Base-by-base conservation (phyloP, 345 rosid species). In the Moricandia arvensis region DNA sequence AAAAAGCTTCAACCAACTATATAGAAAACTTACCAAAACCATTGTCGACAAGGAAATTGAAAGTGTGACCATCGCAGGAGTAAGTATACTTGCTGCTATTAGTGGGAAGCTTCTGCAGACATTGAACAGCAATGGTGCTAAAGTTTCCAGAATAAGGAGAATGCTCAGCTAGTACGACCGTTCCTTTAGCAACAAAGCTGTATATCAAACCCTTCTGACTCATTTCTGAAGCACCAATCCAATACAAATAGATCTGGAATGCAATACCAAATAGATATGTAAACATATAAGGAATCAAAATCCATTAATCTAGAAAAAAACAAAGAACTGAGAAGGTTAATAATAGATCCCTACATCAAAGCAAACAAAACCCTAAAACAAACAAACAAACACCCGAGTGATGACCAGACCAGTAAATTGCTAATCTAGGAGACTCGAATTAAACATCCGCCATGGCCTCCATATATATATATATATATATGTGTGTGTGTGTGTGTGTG, bases 71-170 rank as follows among this genome's bases (percentile, higher is more conserved):
- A 54, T 96, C 99, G 34, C 97, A 90, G 11, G 99, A 90, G 77
- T 86, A 95, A 4, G 97, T 90, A 79, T 85, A 90, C 87, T 95
- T 95, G 98, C 87, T 90, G 86, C 98, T 93, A 80, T 87, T 87
- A 0, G 89, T 85, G 38, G 99, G 96, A 59, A 93, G 90, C 84
- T 86, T 95, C 84, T 92, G 99, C 11, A 95, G 87, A 77, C 99
- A 95, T 31, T 95, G 99, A 77, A 95, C 96, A 49, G 98, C 99
- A 59, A 95, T 83, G 80, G 99, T 93, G 83, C 99, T 93, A 67
- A 95, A 95, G 82, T 95, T 95, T 59, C 98, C 99, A 0, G 98
- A 84, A 80, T 87, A 95, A 1, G 93, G 79, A 2, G 99, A 90
- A 83, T 95, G 98, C 80, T 95, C 99, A 0, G 99, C 99, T 68